Evolutionary conservation across 129 eudicot species (phyloP).

Genomic region (Rutidosis leptorrhynchoides): DNA sequence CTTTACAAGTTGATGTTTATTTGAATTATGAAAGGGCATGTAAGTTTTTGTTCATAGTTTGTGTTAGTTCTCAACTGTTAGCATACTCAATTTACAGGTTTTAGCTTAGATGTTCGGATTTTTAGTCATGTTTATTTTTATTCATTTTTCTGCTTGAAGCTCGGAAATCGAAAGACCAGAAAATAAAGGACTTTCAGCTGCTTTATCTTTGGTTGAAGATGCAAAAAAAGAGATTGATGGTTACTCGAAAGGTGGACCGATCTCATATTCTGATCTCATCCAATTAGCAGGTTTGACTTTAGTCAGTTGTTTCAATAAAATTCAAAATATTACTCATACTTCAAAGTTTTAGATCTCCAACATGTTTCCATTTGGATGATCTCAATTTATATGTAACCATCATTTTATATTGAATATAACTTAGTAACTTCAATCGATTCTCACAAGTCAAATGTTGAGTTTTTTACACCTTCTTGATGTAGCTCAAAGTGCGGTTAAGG

Average conservation of each 20-base stretch:
- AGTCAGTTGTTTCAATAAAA: background rate
- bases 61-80: background rate
- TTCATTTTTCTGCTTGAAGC: slow-evolving; percentile 53
- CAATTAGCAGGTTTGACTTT: slow-evolving; percentile 66
- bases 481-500: slow-evolving; percentile 86
- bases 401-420: background rate
- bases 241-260: slow-evolving; percentile 93
- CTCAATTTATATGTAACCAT: background rate
- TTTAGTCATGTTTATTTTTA: background rate
- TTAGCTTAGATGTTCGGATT: slow-evolving; percentile 22
- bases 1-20: background rate
- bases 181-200: slow-evolving; percentile 81
- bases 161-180: slow-evolving; percentile 89
- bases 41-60: background rate
- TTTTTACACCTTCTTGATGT: slow-evolving; percentile 30
- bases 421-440: background rate
- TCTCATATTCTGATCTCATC: slow-evolving; percentile 89
- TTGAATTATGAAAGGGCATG: background rate
- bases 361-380: slow-evolving; percentile 4
- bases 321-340: background rate
- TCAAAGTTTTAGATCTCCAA: background rate
- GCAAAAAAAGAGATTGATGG: slow-evolving; percentile 93
- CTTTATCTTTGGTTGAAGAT: slow-evolving; percentile 67
- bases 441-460: slow-evolving; percentile 21
- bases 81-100: background rate